Evolutionary conservation across 75 land plant genomes (phyloP), one percentile per base, ranked within the genome.

Genomic region (Chamaecyparis obtusa): DNA sequence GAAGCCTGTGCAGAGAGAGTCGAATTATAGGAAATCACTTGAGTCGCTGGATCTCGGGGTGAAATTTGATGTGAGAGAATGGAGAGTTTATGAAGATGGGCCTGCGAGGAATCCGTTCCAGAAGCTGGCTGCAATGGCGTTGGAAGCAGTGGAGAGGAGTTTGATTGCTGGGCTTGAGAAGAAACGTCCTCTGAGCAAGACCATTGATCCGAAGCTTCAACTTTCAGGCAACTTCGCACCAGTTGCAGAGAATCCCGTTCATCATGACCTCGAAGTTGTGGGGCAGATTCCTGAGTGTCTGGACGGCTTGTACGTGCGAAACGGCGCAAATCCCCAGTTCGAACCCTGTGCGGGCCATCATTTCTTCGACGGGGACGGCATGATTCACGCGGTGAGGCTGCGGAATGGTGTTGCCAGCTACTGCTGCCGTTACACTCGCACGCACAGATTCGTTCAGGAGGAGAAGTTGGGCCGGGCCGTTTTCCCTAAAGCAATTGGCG

Each of bases 401-500:
- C 10, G 36, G 9, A 15, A 76, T 6, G 91, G 89, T 19, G 3
- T 41, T 0, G 95, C 93, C 32, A 90, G 91, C 86, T 95, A 96
- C 88, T 57, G 90, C 55, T 95, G 93, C 89, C 87, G 96, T 39
- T 93, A 92, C 88, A 96, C 97, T 4, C 84, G 87, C 32, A 96
- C 97, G 0, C 77, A 89, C 49, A 86, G 96, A 7, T 80, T 95
- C 13, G 74, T 27, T 37, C 91, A 92, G 74, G 96, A 96, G 89
- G 69, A 86, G 84, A 43, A 75, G 30, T 27, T 87, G 8, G 97
- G 96, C 5, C 87, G 94, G 32, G 86, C 96, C 21, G 43, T 96
- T 24, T 95, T 95, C 83, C 97, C 97, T 8, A 95, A 95, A 84
- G 88, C 94, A 71, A 89, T 96, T 54, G 97, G 97, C 13, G 96